Evolutionary conservation across 2,329 filamentous ascomycete genomes (phyloP).

Genomic region (Aspergillus proliferans): DNA sequence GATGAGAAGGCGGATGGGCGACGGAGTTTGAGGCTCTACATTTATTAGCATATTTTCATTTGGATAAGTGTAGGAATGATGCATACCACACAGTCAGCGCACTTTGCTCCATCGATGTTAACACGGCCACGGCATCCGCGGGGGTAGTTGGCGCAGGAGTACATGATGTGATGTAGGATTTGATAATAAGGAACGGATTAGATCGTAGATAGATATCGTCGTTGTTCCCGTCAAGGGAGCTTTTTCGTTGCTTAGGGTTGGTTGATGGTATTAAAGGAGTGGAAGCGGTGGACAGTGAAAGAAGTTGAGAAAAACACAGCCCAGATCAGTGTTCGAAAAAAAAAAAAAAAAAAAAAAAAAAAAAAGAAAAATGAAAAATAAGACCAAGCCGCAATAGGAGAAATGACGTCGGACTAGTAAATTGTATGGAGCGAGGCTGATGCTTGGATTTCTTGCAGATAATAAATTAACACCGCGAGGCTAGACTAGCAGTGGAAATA

Average conservation of each 20-base stretch:
- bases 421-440: too few relatives aligned
- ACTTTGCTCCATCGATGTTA: constrained; percentile 38
- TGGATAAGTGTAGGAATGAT: constrained; percentile 3
- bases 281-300: not conserved
- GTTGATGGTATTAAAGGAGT: not conserved
- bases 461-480: too few relatives aligned
- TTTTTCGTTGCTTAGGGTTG: constrained; percentile 1
- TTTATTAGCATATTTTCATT: not conserved
- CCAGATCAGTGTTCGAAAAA: not conserved
- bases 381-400: not conserved
- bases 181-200: not conserved
- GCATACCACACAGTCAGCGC: constrained; percentile 40
- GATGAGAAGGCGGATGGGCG: constrained; percentile 32
- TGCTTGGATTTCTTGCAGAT: too few relatives aligned
- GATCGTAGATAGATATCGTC: not conserved
- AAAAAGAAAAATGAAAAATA: not conserved
- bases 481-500: not conserved
- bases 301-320: not conserved
- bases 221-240: constrained; percentile 1
- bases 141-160: constrained; percentile 43
- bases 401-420: not conserved
- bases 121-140: constrained; percentile 43
- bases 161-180: constrained; percentile 28
- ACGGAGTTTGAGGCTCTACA: constrained; percentile 31
- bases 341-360: not conserved